Evolutionary conservation across 2,329 filamentous ascomycete species (phyloP).

Genomic region (Aureobasidium zeae): DNA sequence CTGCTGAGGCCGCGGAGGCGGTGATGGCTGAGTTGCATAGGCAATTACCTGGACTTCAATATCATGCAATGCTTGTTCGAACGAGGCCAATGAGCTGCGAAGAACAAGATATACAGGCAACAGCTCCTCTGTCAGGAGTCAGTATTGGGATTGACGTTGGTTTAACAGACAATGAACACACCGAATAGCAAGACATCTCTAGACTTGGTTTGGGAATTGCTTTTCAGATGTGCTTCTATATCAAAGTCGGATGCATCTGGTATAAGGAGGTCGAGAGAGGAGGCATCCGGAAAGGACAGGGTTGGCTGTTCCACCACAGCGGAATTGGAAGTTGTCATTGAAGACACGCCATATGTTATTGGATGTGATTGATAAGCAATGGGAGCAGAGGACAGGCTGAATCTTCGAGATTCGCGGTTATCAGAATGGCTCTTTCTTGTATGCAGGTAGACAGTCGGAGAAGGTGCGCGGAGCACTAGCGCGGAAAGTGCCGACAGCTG

Average conservation of each 20-base stretch:
- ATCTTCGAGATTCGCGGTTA: too few relatives aligned
- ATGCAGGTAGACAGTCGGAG: too few relatives aligned
- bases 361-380: too few relatives aligned
- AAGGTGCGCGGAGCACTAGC: background rate
- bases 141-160: background rate
- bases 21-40: constrained; percentile 47
- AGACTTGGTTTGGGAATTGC: constrained; percentile 31
- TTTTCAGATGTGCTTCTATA: constrained; percentile 34
- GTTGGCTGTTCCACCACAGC: constrained; percentile 28
- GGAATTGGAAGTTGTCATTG: constrained; percentile 4
- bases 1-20: constrained; percentile 28
- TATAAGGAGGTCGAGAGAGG: constrained; percentile 21
- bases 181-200: constrained; percentile 62
- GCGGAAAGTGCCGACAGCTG: constrained; percentile 6
- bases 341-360: background rate
- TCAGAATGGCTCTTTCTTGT: too few relatives aligned
- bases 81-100: constrained; percentile 48
- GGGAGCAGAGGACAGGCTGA: too few relatives aligned
- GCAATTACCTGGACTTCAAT: constrained; percentile 59
- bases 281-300: constrained; percentile 18
- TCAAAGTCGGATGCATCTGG: constrained; percentile 30
- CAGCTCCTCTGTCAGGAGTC: constrained; percentile 56
- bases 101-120: constrained; percentile 60
- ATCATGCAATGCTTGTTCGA: constrained; percentile 52
- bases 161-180: constrained; percentile 32